Base-by-base conservation (phyloP, 31 red algal genomes). In the Asparagopsis taxiformis region DNA sequence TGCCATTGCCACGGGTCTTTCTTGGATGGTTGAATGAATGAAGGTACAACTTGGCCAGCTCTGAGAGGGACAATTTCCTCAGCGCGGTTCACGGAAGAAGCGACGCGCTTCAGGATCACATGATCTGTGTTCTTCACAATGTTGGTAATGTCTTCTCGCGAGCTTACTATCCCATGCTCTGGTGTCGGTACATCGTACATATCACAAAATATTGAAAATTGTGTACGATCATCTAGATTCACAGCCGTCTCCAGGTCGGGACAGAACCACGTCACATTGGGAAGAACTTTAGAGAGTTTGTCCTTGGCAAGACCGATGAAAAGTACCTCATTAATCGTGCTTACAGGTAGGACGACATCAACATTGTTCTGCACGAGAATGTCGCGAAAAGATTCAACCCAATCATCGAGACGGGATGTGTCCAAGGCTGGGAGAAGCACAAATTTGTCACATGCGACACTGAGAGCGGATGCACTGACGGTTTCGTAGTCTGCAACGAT, bases 261-360 rank as follows among this genome's bases (percentile, higher is more conserved):
- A 51, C 89, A 92, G 2, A 92, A 17, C 78, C 78, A 92, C 28
- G 62, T 20, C 1, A 92, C 34, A 43, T 92, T 72, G 6, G 89
- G 73, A 11, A 91, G 65, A 3, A 67, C 25, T 0, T 29, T 3
- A 2, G 31, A 23, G 13, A 92, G 55, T 29, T 65, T 29, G 0
- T 79, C 46, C 67, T 79, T 61, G 22, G 89, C 89, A 1, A 80
- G 58, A 10, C 79, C 79, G 0, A 92, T 53, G 46, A 85, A 66
- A 37, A 92, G 79, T 25, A 84, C 89, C 52, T 92, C 89, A 51
- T 92, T 92, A 63, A 92, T 92, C 13, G 89, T 84, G 64, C 89
- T 92, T 1, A 85, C 89, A 20, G 89, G 89, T 15, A 92, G 34
- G 31, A 92, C 89, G 20, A 84, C 58, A 34, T 92, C 89, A 0